Percentiles rank a stretch among this genome's conserved stretches.
phyloP scores from a whole-genome alignment of 1,284 basidiomycete genomes.

The Apiotrichum montevideense region DNA sequence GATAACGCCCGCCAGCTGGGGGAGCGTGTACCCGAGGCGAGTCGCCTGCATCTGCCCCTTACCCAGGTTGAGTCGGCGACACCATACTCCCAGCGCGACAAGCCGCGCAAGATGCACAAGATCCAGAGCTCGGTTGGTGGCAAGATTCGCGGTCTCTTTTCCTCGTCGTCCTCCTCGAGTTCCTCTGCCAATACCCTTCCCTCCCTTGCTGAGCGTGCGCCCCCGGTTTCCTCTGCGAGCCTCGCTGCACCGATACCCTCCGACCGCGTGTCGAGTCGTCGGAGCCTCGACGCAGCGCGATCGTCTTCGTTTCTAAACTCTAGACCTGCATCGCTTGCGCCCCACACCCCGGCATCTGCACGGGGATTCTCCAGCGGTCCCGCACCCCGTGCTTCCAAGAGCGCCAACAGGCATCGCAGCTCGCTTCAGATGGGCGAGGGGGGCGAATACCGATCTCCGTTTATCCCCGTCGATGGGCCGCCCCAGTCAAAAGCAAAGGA shows the following conservation, averaged over 20 bases:
- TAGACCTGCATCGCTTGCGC: too few relatives aligned
- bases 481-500: neutral
- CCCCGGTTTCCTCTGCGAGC: constrained; percentile 15
- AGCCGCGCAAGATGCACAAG: constrained; percentile 24
- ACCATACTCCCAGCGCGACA: neutral
- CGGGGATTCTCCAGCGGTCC: neutral
- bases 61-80: neutral
- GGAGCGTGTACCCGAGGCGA: constrained; percentile 6
- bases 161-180: constrained; percentile 19
- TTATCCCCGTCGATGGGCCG: constrained; percentile 13
- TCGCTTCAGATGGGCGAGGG: constrained; percentile 19
- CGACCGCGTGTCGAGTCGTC: neutral
- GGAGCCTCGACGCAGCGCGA: constrained; percentile 1
- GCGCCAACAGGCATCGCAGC: constrained; percentile 10
- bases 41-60: neutral
- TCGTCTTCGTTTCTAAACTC: neutral
- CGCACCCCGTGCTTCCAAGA: neutral
- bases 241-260: neutral
- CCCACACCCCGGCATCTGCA: too few relatives aligned
- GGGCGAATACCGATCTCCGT: constrained; percentile 25
- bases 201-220: constrained; percentile 11
- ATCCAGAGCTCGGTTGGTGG: constrained; percentile 18
- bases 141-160: constrained; percentile 36
- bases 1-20: constrained; percentile 17
- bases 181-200: constrained; percentile 5